Evolutionary conservation across 495 filamentous ascomycete genomes (phyloP).

Genomic region (Apodospora peruviana): DNA sequence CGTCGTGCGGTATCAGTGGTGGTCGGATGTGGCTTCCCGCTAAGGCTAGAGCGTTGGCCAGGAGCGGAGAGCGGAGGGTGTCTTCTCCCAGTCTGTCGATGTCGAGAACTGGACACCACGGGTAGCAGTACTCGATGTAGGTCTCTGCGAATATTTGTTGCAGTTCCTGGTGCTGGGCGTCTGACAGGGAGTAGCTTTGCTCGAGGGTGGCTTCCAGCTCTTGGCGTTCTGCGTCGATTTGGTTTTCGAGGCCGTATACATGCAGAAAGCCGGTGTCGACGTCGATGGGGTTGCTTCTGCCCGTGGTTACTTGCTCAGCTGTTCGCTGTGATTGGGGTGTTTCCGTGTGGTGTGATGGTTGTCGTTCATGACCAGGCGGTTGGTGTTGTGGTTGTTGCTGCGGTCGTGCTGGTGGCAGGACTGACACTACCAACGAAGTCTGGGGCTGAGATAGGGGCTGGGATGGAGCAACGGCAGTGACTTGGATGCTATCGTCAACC

Average conservation of each 20-base stretch:
- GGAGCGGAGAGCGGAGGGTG: slow-evolving; percentile 24
- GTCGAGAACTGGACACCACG: slow-evolving; percentile 33
- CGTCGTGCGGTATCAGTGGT: slow-evolving; percentile 29
- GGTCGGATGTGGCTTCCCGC: slow-evolving; percentile 29
- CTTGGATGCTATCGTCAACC: not conserved
- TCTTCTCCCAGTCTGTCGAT: slow-evolving; percentile 18
- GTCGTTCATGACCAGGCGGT: no score
- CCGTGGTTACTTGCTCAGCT: no score
- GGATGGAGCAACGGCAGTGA: not conserved
- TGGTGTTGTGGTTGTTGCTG: no score
- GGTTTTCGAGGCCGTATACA: slow-evolving; percentile 17
- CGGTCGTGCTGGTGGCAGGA: no score
- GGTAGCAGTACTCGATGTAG: slow-evolving; percentile 28
- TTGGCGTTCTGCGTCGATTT: slow-evolving; percentile 18
- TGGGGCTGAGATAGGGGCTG: slow-evolving; percentile 1
- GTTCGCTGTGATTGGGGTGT: slow-evolving; percentile 1
- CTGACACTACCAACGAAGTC: no score
- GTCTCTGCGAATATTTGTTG: slow-evolving; percentile 33
- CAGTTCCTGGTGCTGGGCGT: slow-evolving; percentile 24
- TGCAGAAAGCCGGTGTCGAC: slow-evolving; percentile 24
- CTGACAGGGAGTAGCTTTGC: slow-evolving; percentile 9
- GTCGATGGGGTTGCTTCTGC: slow-evolving; percentile 19
- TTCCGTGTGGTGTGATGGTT: not conserved
- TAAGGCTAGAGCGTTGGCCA: slow-evolving; percentile 31
- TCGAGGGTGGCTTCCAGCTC: slow-evolving; percentile 23